Base-by-base conservation (phyloP, 768 basidiomycete species). In the Hericium alpestre region DNA sequence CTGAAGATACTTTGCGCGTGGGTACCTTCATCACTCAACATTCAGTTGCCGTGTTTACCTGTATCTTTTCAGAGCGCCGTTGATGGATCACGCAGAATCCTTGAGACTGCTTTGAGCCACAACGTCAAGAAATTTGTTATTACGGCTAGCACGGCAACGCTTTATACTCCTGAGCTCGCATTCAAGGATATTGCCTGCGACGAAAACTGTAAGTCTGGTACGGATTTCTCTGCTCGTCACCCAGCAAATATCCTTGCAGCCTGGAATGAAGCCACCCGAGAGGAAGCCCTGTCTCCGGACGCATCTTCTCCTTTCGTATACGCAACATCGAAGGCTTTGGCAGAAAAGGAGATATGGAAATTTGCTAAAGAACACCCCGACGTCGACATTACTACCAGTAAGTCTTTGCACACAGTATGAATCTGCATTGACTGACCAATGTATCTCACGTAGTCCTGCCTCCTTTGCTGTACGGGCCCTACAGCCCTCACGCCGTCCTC, bases 361-460 rank as follows among this genome's bases (percentile, higher is more conserved):
- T 54, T 41, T 40, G 53, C 41, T 20, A 12, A 25, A 16, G 53
- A 41, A 12, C 53, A 54, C 38, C 53, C 53, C 23, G 53, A 54
- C 18, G 32, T 43, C 40, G 53, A 54, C 53, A 46, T 54, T 22
- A 46, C 53, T 22, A 54, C 53, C 38, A 38, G 53, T 54, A 18
- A 41, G 53, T 54, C 18, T 43, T 43, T 32, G 53, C 11, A 9
- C n/a, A n/a, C 43, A 18, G 5, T 15, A 9, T 2, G 8, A 20
- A 46, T 43, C 8, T 13, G 41, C 8, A 43, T 11, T 2, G n/a
- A 46, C n/a, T 46, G 43, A 16, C 43, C 13, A n/a, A n/a, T 46
- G 52, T 32, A 9, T 9, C 20, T n/a, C 40, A n/a, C 18, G 10
- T 11, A 54, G 53, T 54, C 20, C 53, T 23, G 20, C 41, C 53